Percentiles rank a stretch among this genome's conserved stretches.
Conservation (phyloP, 331 rosid species). For the Rhamnella rubrinervis region DNA sequence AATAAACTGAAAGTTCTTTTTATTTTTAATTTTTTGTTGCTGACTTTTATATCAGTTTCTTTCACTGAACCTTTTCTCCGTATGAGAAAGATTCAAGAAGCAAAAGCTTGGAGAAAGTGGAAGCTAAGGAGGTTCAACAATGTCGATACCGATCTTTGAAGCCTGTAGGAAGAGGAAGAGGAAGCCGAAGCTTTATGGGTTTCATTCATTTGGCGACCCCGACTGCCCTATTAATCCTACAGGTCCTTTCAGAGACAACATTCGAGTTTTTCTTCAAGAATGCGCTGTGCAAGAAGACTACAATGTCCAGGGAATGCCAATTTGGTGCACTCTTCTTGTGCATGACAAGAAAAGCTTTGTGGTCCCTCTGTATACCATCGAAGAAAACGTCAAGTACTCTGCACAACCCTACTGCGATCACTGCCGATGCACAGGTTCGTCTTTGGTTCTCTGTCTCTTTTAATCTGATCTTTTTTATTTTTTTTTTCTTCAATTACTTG, state of each 20-base stretch:
- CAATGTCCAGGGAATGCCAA: constrained; percentile 50
- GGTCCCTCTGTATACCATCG: constrained; percentile 73
- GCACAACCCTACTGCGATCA: constrained; percentile 68
- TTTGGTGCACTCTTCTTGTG: constrained; percentile 76
- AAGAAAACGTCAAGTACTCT: constrained; percentile 63
- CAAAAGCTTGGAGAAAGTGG: constrained; percentile 5
- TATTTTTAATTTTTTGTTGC: background rate
- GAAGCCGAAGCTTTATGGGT: constrained; percentile 54
- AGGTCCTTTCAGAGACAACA: constrained; percentile 68
- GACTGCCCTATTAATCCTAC: constrained; percentile 44
- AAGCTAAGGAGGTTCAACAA: constrained; percentile 17
- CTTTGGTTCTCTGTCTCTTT: background rate
- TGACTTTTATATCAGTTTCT: background rate
- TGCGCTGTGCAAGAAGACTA: constrained; percentile 63
- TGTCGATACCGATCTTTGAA: constrained; percentile 62
- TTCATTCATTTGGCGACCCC: constrained; percentile 60
- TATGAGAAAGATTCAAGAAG: constrained; percentile 21
- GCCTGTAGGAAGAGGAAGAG: constrained; percentile 70
- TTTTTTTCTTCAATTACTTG: background rate
- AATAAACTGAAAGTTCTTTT: background rate
- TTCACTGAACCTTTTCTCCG: background rate
- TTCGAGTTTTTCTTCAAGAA: constrained; percentile 67
- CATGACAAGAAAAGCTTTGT: constrained; percentile 50
- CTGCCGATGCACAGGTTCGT: constrained; percentile 71
- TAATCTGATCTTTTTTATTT: constrained; percentile 6